A percentile compares a stretch with the other conserved stretches of the same genome.
These are phyloP conservation scores for Glycine soja DNA, from an alignment of 306 rosid genomes.

Conservation along the genomic window DNA sequence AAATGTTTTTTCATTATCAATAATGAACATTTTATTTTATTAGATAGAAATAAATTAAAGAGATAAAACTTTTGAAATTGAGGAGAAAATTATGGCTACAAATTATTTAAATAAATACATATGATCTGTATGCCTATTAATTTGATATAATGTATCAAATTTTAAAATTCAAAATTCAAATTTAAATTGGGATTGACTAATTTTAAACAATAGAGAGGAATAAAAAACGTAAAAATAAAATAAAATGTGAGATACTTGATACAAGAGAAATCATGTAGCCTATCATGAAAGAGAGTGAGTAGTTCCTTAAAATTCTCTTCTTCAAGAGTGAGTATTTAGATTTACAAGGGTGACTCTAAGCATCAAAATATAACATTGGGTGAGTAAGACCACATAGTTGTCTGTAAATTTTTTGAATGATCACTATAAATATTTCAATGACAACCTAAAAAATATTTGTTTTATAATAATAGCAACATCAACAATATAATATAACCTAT, in stretches of 20 bases:
- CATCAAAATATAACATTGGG: not conserved
- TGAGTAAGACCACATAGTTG: not conserved
- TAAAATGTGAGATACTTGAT: not conserved
- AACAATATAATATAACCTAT: too few relatives aligned
- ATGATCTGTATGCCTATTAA: not conserved
- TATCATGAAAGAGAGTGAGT: not conserved
- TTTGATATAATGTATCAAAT: not conserved
- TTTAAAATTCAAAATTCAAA: not conserved
- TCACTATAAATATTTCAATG: not conserved
- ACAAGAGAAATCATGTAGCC: not conserved
- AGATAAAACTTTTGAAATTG: not conserved
- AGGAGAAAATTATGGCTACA: not conserved
- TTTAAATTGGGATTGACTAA: not conserved
- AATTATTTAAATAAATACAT: not conserved
- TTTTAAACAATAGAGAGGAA: not conserved
- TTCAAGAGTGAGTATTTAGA: not conserved
- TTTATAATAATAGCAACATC: too few relatives aligned
- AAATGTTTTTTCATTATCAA: not conserved
- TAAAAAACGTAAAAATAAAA: not conserved
- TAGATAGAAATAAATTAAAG: not conserved
- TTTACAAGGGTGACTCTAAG: too few relatives aligned
- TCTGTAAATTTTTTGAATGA: not conserved
- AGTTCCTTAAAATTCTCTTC: not conserved
- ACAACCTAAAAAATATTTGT: too few relatives aligned
- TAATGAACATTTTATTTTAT: not conserved